These are phyloP conservation scores for Candida neerlandica DNA, from an alignment of 1,139 yeast species.

Conservation along the genomic window DNA sequence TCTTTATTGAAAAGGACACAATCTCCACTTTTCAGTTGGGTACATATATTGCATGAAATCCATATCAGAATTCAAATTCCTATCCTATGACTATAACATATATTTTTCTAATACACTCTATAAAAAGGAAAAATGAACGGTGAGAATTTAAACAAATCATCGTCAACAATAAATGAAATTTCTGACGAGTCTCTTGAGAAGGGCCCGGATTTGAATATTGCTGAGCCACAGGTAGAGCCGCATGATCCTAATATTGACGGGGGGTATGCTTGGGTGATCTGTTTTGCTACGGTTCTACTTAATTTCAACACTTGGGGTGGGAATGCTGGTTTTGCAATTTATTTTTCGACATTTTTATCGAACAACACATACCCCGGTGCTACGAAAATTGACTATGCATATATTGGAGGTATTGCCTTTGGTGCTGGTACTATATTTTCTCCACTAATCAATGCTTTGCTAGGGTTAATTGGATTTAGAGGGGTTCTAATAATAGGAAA, in stretches of 20 bases:
- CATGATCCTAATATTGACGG: constrained; percentile 29
- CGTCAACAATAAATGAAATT: no score
- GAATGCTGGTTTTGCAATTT: constrained; percentile 57
- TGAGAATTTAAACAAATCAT: no score
- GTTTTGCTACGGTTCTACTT: constrained; percentile 42
- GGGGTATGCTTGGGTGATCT: constrained; percentile 54
- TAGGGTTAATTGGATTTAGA: constrained; percentile 44
- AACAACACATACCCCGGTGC: constrained; percentile 42
- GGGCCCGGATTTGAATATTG: no score
- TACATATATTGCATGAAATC: no score
- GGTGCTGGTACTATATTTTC: constrained; percentile 37
- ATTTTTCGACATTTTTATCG: constrained; percentile 46
- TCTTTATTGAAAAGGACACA: background rate
- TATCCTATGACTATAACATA: no score
- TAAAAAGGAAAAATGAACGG: no score
- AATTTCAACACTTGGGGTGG: constrained; percentile 56
- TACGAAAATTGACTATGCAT: constrained; percentile 40
- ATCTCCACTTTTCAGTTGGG: no score
- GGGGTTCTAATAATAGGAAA: constrained; percentile 44
- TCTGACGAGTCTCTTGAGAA: no score
- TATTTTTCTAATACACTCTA: no score
- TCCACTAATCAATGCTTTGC: constrained; percentile 44
- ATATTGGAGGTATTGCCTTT: constrained; percentile 42
- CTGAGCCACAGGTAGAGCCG: background rate
- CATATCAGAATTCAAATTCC: no score